A percentile compares a stretch with the other conserved stretches of the same genome.
These are phyloP conservation scores for Dalechampia spathulata DNA, from an alignment of 441 rosid species.

Conservation along the genomic window DNA sequence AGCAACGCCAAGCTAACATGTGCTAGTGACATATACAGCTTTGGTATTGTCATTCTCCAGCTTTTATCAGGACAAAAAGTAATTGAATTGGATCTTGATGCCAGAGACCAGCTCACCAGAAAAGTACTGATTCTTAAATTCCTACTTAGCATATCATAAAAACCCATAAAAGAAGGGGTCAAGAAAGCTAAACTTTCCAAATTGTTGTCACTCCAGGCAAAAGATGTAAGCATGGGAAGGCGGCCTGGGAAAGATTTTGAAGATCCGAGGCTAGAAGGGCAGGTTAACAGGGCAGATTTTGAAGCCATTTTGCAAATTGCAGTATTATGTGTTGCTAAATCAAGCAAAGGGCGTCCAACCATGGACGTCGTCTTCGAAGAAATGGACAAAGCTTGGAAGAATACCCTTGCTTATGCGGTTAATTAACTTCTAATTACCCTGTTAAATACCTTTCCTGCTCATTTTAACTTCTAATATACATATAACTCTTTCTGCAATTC, in stretches of 20 bases:
- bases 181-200: too few relatives aligned
- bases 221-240: slow-evolving; percentile 36
- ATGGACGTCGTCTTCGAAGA: slow-evolving; percentile 42
- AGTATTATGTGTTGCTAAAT: slow-evolving; percentile 46
- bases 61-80: slow-evolving; percentile 58
- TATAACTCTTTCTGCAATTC: too few relatives aligned
- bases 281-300: slow-evolving; percentile 35
- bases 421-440: too few relatives aligned
- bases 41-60: slow-evolving; percentile 57
- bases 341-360: slow-evolving; percentile 55
- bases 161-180: too few relatives aligned
- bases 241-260: slow-evolving; percentile 46
- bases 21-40: slow-evolving; percentile 64
- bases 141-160: too few relatives aligned
- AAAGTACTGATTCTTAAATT: slow-evolving; percentile 26
- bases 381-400: slow-evolving; percentile 46
- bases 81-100: slow-evolving; percentile 51
- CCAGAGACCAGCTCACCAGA: slow-evolving; percentile 61
- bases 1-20: slow-evolving; percentile 55
- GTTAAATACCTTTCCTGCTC: too few relatives aligned
- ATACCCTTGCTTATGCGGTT: slow-evolving; percentile 27
- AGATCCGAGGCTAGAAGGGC: slow-evolving; percentile 41
- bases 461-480: too few relatives aligned
- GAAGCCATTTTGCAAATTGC: slow-evolving; percentile 47
- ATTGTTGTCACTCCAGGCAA: too few relatives aligned